Conservation (phyloP, 441 rosid genomes). For the Raphanus hybrid region DNA sequence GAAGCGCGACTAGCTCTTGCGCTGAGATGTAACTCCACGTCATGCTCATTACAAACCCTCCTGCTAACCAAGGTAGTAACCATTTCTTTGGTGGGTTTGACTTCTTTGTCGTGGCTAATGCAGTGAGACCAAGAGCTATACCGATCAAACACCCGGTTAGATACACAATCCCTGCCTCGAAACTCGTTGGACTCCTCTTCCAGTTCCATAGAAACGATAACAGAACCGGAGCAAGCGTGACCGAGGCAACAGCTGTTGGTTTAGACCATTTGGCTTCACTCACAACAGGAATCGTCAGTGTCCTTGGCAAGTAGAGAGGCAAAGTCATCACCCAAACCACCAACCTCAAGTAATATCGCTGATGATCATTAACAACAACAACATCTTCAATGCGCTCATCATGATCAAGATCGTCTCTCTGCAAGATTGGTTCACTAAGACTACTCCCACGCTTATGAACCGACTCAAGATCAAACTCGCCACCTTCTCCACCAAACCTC, state of each 20-base stretch:
- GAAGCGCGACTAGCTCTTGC: slow-evolving; percentile 71
- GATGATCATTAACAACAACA: neutral
- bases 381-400: slow-evolving; percentile 8
- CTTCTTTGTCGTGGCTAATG: slow-evolving; percentile 59
- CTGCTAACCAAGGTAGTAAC: slow-evolving; percentile 69
- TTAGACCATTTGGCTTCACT: slow-evolving; percentile 81
- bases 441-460: slow-evolving; percentile 32
- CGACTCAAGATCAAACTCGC: slow-evolving; percentile 37
- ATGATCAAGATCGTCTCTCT: slow-evolving; percentile 22
- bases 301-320: slow-evolving; percentile 82
- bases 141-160: slow-evolving; percentile 57
- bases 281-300: slow-evolving; percentile 75
- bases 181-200: slow-evolving; percentile 46
- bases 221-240: slow-evolving; percentile 66
- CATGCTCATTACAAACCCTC: slow-evolving; percentile 85
- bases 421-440: slow-evolving; percentile 42
- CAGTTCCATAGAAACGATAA: slow-evolving; percentile 63
- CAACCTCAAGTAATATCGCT: slow-evolving; percentile 27
- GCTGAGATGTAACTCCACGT: slow-evolving; percentile 88
- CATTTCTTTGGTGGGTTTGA: slow-evolving; percentile 67
- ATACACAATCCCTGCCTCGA: slow-evolving; percentile 47
- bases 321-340: slow-evolving; percentile 56
- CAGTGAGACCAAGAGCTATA: slow-evolving; percentile 62
- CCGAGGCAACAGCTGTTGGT: slow-evolving; percentile 70
- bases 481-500: slow-evolving; percentile 36